Evolutionary conservation across 306 rosid species (phyloP), one percentile per base, ranked within the genome.

Genomic region (Astragalus glycyphyllos): DNA sequence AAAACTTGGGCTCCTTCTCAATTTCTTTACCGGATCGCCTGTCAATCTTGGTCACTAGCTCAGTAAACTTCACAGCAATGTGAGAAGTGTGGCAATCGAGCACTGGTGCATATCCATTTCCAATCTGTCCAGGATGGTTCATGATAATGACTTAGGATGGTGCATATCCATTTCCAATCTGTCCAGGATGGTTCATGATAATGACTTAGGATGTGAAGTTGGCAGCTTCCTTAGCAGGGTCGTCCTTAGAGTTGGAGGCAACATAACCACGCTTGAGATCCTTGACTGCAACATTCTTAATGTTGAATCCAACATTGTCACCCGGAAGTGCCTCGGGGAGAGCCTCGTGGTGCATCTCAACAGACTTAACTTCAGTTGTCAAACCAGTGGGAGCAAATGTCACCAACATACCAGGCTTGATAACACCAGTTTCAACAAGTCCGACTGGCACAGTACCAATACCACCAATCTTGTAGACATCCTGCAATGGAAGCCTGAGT

Each of bases 381-480:
- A 40, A 3, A 40, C 45, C 45, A 8, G 45, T 40, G 11, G 45
- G 45, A 2, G 11, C 45, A 40, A 40, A 40, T 7, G 45, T 40
- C 9, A 40, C 45, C 45, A 40, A 6, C 45, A 8, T 40, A 40
- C 45, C 45, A 1, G 45, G 45, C 11, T 40, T 40, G 11, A 40
- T 3, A 10, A 40, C 45, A 40, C 45, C 45, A 3, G 45, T 40
- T 3, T 40, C 45, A 40, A 40, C 45, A 5, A 11, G 45, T 8
- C 74, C 74, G 4, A 76, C 74, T 57, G 73, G 79, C 20, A 66
- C 73, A 35, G 79, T 75, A 0, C 79, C 79, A 66, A 75, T 75
- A 34, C 79, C 79, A 45, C 79, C 79, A 66, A 75, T 75, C 65
- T 75, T 75, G 58, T 75, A 75, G 53, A 75, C 80, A 67, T 76